Conservation (phyloP, 2,329 filamentous ascomycete genomes). For the Hymenoscyphus fructigenus region DNA sequence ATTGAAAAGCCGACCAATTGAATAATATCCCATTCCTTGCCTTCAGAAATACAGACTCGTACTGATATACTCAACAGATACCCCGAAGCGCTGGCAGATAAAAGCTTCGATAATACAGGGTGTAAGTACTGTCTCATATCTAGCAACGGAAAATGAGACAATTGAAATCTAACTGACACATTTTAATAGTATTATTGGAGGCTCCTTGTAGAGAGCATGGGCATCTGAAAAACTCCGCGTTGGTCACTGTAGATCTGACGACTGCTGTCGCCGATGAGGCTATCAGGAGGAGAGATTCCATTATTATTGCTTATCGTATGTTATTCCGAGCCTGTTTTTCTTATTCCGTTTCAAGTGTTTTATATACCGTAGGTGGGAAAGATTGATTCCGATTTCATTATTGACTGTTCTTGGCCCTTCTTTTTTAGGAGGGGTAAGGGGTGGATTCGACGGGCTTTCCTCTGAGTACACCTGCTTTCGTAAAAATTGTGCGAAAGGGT, state of each 20-base stretch:
- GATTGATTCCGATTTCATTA: background rate
- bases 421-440: background rate
- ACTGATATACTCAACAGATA: slow-evolving; percentile 57
- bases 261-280: slow-evolving; percentile 87
- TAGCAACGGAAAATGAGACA: background rate
- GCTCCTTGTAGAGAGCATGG: slow-evolving; percentile 61
- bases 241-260: slow-evolving; percentile 90
- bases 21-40: background rate
- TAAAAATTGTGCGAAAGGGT: too few relatives aligned
- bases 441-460: too few relatives aligned
- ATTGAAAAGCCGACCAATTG: too few relatives aligned
- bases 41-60: background rate
- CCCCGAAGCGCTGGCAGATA: slow-evolving; percentile 84
- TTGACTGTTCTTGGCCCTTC: background rate
- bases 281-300: slow-evolving; percentile 69
- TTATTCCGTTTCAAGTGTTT: background rate
- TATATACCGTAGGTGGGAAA: background rate
- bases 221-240: slow-evolving; percentile 57
- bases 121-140: slow-evolving; percentile 38
- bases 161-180: slow-evolving; percentile 2
- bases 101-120: slow-evolving; percentile 95
- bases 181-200: slow-evolving; percentile 61
- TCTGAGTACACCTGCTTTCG: too few relatives aligned
- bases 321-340: background rate
- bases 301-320: slow-evolving; percentile 86